These are phyloP conservation scores for Russula virescens DNA, from an alignment of 768 basidiomycete species.

Conservation along the genomic window DNA sequence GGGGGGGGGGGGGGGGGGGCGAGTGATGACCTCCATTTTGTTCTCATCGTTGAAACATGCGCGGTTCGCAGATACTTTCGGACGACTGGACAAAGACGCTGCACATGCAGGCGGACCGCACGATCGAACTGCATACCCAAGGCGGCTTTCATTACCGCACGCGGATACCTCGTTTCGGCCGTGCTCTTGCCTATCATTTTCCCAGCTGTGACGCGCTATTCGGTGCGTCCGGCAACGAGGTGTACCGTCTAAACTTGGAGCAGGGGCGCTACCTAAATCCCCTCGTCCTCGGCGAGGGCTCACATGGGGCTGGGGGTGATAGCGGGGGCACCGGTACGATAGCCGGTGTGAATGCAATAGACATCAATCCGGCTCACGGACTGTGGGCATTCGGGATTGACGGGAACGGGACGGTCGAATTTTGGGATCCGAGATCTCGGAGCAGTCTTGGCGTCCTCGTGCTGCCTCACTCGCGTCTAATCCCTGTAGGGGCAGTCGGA, in stretches of 20 bases:
- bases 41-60: not conserved
- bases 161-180: slow-evolving; percentile 91
- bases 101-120: slow-evolving; percentile 94
- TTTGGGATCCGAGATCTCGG: slow-evolving; percentile 93
- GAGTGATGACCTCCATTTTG: too few relatives aligned
- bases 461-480: slow-evolving; percentile 50
- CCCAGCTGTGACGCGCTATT: slow-evolving; percentile 89
- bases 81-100: slow-evolving; percentile 99
- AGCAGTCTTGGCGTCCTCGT: slow-evolving; percentile 62
- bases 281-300: slow-evolving; percentile 43
- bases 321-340: slow-evolving; percentile 50
- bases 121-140: slow-evolving; percentile 90
- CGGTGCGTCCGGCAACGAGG: slow-evolving; percentile 76
- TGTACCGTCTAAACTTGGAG: slow-evolving; percentile 92
- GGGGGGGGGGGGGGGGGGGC: too few relatives aligned
- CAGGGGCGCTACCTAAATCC: slow-evolving; percentile 91
- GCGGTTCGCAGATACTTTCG: slow-evolving; percentile 66
- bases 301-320: slow-evolving; percentile 18
- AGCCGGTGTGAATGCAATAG: slow-evolving; percentile 82
- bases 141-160: slow-evolving; percentile 89
- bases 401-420: slow-evolving; percentile 80
- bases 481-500: slow-evolving; percentile 35
- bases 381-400: slow-evolving; percentile 87
- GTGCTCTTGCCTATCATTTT: slow-evolving; percentile 87
- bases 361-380: slow-evolving; percentile 91